phyloP scores from a whole-genome alignment of 2,329 filamentous ascomycete species.

The Calonectria pauciramosa region DNA sequence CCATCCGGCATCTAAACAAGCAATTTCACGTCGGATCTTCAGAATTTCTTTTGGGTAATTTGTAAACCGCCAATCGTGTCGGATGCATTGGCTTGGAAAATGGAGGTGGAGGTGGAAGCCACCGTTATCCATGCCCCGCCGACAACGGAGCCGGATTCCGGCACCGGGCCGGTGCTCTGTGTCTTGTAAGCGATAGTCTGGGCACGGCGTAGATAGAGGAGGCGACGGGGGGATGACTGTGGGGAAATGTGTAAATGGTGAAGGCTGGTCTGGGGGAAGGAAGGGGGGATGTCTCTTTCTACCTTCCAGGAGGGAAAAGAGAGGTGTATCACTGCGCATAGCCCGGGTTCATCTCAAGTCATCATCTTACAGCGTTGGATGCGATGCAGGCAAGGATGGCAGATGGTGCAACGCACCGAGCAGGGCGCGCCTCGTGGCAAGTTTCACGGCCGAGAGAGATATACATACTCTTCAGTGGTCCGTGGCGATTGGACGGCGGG shows the following conservation, averaged over 20 bases:
- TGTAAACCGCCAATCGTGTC: background rate
- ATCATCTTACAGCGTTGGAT: background rate
- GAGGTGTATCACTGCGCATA: background rate
- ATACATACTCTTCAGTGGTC: conserved; percentile 3
- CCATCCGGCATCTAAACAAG: background rate
- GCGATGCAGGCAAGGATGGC: background rate
- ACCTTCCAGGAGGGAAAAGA: background rate
- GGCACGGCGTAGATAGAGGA: background rate
- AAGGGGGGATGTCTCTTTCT: background rate
- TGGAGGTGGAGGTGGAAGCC: background rate
- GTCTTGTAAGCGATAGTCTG: background rate
- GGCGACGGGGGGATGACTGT: background rate
- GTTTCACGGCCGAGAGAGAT: conserved; percentile 7
- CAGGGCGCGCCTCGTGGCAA: background rate
- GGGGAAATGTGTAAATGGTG: background rate
- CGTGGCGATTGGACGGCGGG: conserved; percentile 21
- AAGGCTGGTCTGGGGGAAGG: background rate
- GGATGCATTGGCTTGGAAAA: background rate
- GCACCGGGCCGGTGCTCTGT: conserved; percentile 41
- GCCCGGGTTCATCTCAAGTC: background rate
- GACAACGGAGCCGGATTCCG: conserved; percentile 38
- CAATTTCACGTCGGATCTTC: background rate
- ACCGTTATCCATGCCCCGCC: background rate
- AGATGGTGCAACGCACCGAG: conserved; percentile 3
- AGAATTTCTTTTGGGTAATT: background rate